phyloP scores from a whole-genome alignment of 208 protist species.

The Phytomonas francai region DNA sequence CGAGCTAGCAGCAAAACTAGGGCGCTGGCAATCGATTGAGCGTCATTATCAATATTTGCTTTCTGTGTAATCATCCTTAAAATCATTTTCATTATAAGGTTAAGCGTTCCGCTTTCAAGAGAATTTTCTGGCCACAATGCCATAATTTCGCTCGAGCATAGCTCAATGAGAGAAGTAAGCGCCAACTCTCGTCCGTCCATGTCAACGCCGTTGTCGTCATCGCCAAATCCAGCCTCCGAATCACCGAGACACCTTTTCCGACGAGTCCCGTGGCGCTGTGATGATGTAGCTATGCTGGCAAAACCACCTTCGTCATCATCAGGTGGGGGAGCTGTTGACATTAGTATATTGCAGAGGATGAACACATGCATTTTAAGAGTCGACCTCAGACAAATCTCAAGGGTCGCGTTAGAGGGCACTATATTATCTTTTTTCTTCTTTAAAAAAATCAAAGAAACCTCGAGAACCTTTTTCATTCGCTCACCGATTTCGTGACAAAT shows the following conservation, averaged over 20 bases:
- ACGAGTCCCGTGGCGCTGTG: constrained; percentile 16
- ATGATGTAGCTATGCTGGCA: constrained; percentile 14
- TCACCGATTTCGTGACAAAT: constrained; percentile 85
- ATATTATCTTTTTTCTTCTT: constrained; percentile 29
- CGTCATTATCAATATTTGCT: constrained; percentile 64
- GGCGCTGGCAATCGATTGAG: constrained; percentile 58
- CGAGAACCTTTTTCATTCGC: constrained; percentile 75
- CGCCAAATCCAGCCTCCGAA: constrained; percentile 59
- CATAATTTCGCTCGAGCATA: constrained; percentile 54
- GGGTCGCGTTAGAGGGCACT: constrained; percentile 17
- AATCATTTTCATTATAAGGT: constrained; percentile 53
- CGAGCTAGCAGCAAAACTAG: constrained; percentile 63
- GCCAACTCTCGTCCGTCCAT: constrained; percentile 82
- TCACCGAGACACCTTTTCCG: constrained; percentile 31
- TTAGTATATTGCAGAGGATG: constrained; percentile 59
- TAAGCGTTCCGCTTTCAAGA: constrained; percentile 58
- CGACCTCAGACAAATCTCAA: constrained; percentile 63
- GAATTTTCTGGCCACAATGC: constrained; percentile 40
- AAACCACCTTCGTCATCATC: constrained; percentile 30
- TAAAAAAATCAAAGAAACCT: constrained; percentile 59
- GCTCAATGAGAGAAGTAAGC: constrained; percentile 68
- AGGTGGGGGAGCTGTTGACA: constrained; percentile 34
- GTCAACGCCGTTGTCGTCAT: constrained; percentile 83
- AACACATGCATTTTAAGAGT: constrained; percentile 87
- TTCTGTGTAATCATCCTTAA: constrained; percentile 85